Conservation (phyloP, 768 basidiomycete genomes). For the Panus rudis region DNA sequence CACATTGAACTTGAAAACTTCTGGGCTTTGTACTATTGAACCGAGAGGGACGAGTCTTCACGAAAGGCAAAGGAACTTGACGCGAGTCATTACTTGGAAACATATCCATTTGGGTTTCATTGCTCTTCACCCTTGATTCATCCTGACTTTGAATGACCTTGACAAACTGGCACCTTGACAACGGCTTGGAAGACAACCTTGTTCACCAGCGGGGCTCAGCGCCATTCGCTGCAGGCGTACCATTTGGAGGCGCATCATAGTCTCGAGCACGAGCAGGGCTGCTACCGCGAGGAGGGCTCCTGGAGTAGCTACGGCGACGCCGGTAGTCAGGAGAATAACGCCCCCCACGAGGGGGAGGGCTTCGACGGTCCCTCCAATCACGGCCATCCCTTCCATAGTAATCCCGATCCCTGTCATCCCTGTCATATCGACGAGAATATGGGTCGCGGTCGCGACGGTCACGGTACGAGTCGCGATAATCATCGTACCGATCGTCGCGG, state of each 20-base stretch:
- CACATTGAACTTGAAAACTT: slow-evolving; percentile 65
- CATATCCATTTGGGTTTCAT: too few relatives aligned
- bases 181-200: too few relatives aligned
- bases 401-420: slow-evolving; percentile 43
- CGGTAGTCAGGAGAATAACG: slow-evolving; percentile 75
- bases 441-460: slow-evolving; percentile 43
- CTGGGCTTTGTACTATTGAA: slow-evolving; percentile 52
- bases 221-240: slow-evolving; percentile 28
- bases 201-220: slow-evolving; percentile 60
- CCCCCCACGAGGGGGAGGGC: slow-evolving; percentile 56
- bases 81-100: slow-evolving; percentile 16
- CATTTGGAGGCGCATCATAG: slow-evolving; percentile 34
- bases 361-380: slow-evolving; percentile 79
- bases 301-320: slow-evolving; percentile 68
- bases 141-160: slow-evolving; percentile 1
- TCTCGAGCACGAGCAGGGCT: slow-evolving; percentile 40
- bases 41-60: slow-evolving; percentile 22
- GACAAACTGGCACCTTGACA: background rate
- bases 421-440: slow-evolving; percentile 35
- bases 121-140: slow-evolving; percentile 20
- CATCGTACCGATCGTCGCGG: slow-evolving; percentile 30
- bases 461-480: slow-evolving; percentile 37
- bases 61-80: slow-evolving; percentile 31
- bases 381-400: slow-evolving; percentile 61
- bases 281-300: slow-evolving; percentile 74